These are phyloP conservation scores for Salicornia ramosissima DNA, from an alignment of 148 eudicot species.

Conservation along the genomic window DNA sequence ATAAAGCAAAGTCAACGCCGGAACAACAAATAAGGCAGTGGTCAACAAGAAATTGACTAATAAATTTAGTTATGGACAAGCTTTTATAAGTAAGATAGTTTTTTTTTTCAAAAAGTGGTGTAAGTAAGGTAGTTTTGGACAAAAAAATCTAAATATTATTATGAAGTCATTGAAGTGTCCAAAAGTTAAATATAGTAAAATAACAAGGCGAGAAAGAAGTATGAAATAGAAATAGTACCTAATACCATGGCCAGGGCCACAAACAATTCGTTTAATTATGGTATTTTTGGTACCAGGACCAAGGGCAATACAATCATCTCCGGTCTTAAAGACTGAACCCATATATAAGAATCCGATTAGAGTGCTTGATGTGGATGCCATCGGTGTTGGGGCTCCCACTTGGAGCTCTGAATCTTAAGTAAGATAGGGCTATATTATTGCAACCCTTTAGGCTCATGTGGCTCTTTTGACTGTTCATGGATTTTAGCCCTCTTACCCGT, in stretches of 20 bases:
- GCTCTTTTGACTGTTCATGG: slow-evolving; percentile 41
- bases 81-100: too few relatives aligned
- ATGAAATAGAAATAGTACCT: slow-evolving; percentile 28
- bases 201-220: not conserved
- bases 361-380: slow-evolving; percentile 43
- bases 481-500: slow-evolving; percentile 34
- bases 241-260: slow-evolving; percentile 79
- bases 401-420: slow-evolving; percentile 40
- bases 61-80: too few relatives aligned
- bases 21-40: too few relatives aligned
- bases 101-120: too few relatives aligned
- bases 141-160: too few relatives aligned
- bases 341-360: slow-evolving; percentile 32
- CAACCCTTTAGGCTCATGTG: slow-evolving; percentile 38
- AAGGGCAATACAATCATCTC: slow-evolving; percentile 62
- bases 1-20: too few relatives aligned
- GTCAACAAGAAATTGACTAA: too few relatives aligned
- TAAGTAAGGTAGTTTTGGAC: too few relatives aligned
- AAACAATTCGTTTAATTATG: slow-evolving; percentile 39
- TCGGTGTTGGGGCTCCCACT: slow-evolving; percentile 67
- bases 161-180: too few relatives aligned
- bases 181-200: too few relatives aligned
- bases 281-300: slow-evolving; percentile 45
- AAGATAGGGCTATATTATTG: slow-evolving; percentile 31
- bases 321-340: slow-evolving; percentile 35